Percentiles rank a stretch among this genome's conserved stretches.
Conservation (phyloP, 176 grass and related monocot genomes). For the Hsuehochloa calcarea region DNA sequence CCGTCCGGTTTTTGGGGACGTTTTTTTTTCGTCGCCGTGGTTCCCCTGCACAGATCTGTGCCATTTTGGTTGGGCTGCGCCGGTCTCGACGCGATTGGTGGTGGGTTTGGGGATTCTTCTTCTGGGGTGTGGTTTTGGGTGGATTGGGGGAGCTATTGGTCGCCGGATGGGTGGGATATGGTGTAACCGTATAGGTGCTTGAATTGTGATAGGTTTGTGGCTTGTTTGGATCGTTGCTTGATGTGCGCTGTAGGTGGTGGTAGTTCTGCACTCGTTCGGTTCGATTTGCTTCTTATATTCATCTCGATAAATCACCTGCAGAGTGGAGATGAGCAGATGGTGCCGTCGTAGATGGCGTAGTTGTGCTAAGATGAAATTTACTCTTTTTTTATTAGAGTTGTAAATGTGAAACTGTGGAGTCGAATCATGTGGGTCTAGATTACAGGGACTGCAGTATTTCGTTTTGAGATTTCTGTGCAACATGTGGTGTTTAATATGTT, state of each 20-base stretch:
- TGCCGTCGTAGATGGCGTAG: background rate
- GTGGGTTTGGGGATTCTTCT: background rate
- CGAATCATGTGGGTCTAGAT: background rate
- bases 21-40: background rate
- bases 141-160: background rate
- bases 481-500: background rate
- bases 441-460: background rate
- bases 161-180: background rate
- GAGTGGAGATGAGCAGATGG: background rate
- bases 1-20: background rate
- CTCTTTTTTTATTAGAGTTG: background rate
- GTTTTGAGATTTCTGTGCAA: background rate
- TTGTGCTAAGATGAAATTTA: background rate
- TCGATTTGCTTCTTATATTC: background rate
- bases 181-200: background rate
- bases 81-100: background rate
- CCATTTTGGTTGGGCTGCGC: background rate
- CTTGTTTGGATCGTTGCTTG: background rate
- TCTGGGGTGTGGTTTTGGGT: background rate
- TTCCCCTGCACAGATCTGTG: constrained; percentile 5
- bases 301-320: background rate
- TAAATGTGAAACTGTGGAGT: background rate
- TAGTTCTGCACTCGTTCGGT: background rate
- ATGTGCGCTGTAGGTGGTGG: no score
- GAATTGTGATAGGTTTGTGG: background rate